Base-by-base conservation (phyloP, 495 filamentous ascomycete species). In the Neurospora sp. region DNA sequence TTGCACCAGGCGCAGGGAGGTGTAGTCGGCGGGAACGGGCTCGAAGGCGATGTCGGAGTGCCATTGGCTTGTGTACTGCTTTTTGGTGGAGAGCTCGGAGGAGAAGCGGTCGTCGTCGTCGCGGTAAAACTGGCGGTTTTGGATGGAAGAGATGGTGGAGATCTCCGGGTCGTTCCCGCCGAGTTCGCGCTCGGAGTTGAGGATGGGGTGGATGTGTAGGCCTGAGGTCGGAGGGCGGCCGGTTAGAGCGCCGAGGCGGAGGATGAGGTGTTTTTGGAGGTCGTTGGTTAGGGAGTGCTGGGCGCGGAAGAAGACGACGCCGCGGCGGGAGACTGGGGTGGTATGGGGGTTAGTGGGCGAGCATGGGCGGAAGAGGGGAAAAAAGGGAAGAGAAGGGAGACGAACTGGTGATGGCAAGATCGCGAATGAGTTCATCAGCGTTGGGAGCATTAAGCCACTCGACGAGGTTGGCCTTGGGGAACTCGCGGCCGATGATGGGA, bases 241-340 rank as follows among this genome's bases (percentile, higher is more conserved):
- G 1, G 89, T 86, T 20, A 90, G 82, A 72, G 88, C 82, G 2
- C 91, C 91, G 0, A 94, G 85, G 10, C 85, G 83, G 59, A 90
- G 84, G 20, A 87, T 84, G 14, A 93, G 84, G 70, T 88, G 85
- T 78, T 93, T 94, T 73, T 84, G 82, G 18, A 82, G 79, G 4
- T 84, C 82, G 69, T 84, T 80, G 72, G 79, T 81, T 41, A 84
- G 78, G 71, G 78, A 84, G 75, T 92, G 87, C 77, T 94, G 92
- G 31, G 87, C 86, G 18, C 92, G 90, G 83, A 94, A 93, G 81
- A 93, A 94, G 39, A 94, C 92, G 0, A 94, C 92, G 1, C 91
- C 91, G 0, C 92, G 87, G 76, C 90, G 89, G n/a, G 91, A 93
- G 75, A 94, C 91, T 93, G 0, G 4, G n/a, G 48, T 35, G 35